phyloP scores from a whole-genome alignment of 2,329 filamentous ascomycete species.

The Pseudogymnoascus sp. region DNA sequence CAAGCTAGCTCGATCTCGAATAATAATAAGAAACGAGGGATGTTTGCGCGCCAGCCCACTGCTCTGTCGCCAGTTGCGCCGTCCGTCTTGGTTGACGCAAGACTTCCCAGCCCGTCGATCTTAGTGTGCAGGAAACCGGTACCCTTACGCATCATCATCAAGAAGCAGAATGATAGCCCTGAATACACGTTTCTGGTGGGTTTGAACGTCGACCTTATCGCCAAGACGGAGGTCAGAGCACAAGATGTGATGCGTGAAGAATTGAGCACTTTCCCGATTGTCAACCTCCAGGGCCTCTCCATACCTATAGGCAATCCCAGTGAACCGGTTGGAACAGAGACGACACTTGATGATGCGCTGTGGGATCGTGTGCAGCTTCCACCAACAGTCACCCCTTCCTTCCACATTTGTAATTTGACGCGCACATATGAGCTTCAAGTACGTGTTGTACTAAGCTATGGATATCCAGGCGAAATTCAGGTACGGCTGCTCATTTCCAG shows the following conservation, averaged over 20 bases:
- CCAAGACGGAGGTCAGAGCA: conserved; percentile 69
- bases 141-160: conserved; percentile 71
- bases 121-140: conserved; percentile 83
- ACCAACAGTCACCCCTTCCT: conserved; percentile 79
- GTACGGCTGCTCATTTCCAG: conserved; percentile 14
- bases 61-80: conserved; percentile 43
- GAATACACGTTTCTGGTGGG: conserved; percentile 69
- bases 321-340: conserved; percentile 55
- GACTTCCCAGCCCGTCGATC: conserved; percentile 78
- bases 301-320: conserved; percentile 58
- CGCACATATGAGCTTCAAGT: conserved; percentile 79
- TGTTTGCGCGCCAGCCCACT: conserved; percentile 25
- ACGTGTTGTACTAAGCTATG: conserved; percentile 69
- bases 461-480: conserved; percentile 41
- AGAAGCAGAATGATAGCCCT: conserved; percentile 60
- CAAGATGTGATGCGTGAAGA: conserved; percentile 67
- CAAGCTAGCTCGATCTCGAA: conserved; percentile 29
- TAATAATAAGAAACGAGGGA: conserved; percentile 25
- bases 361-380: conserved; percentile 71
- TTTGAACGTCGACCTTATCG: conserved; percentile 74
- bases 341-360: conserved; percentile 58
- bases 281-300: conserved; percentile 61
- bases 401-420: conserved; percentile 79
- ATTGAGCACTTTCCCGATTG: conserved; percentile 65
- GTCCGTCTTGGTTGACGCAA: conserved; percentile 66